Percentiles rank a stretch among this genome's conserved stretches.
phyloP scores from a whole-genome alignment of 1,284 basidiomycete genomes.

The Lentinus polychrous region DNA sequence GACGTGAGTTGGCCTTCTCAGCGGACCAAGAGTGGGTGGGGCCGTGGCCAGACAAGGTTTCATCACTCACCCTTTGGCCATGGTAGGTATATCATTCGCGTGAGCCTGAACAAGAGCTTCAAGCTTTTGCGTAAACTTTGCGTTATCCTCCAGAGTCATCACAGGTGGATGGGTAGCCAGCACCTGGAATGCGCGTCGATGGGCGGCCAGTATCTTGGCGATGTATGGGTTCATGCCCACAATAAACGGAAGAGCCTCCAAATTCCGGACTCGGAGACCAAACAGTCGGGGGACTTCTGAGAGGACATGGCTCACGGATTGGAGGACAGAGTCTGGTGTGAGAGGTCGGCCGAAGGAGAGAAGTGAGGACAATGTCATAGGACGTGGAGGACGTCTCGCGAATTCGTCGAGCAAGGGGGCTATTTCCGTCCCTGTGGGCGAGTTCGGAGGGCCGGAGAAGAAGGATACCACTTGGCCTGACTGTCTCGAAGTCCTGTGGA shows the following conservation, averaged over 20 bases:
- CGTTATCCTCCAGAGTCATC: constrained; percentile 63
- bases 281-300: constrained; percentile 70
- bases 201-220: constrained; percentile 65
- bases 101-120: constrained; percentile 72
- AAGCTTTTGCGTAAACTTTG: constrained; percentile 59
- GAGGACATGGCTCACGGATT: constrained; percentile 63
- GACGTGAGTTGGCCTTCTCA: too few species aligned
- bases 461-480: too few species aligned
- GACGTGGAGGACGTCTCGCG: constrained; percentile 48
- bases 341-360: constrained; percentile 70
- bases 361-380: constrained; percentile 62
- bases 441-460: constrained; percentile 4
- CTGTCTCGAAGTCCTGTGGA: too few species aligned
- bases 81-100: constrained; percentile 81
- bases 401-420: constrained; percentile 44
- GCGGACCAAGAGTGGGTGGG: not conserved
- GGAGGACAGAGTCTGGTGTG: constrained; percentile 58
- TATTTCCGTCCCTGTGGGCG: constrained; percentile 34
- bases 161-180: constrained; percentile 68
- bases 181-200: constrained; percentile 69
- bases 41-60: constrained; percentile 1
- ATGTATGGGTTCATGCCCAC: constrained; percentile 90
- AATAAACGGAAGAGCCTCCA: constrained; percentile 76
- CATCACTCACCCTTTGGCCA: constrained; percentile 74
- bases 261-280: constrained; percentile 60